A percentile compares a stretch with the other conserved stretches of the same genome.
Conservation (phyloP, 1,284 basidiomycete species). For the Microstroma glucosiphilum region DNA sequence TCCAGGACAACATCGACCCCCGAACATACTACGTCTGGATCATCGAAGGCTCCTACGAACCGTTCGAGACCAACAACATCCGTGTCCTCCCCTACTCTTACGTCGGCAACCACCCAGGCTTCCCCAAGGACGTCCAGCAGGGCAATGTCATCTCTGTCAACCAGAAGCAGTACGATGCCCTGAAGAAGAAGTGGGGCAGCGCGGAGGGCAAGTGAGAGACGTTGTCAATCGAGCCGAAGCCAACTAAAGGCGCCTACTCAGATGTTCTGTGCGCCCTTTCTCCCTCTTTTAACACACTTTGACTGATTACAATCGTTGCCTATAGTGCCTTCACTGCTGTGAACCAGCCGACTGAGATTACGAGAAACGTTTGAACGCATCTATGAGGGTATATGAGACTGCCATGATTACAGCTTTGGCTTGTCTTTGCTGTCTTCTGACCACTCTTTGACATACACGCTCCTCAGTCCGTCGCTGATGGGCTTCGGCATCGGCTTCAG, state of each 20-base stretch:
- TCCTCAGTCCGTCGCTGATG: conserved; percentile 1
- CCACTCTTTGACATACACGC: neutral
- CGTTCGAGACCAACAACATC: neutral
- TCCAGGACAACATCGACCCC: neutral
- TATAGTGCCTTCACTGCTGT: no score
- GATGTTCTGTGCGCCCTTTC: no score
- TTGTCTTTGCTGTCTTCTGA: neutral
- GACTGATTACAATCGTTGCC: no score
- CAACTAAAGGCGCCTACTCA: no score
- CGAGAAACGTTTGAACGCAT: no score
- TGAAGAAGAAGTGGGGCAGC: neutral
- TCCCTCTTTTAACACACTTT: no score
- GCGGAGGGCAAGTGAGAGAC: no score
- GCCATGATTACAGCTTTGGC: neutral
- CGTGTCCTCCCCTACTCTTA: neutral
- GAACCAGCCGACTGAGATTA: no score
- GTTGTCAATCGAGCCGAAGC: no score
- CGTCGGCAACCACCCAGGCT: neutral
- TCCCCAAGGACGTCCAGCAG: conserved; percentile 4
- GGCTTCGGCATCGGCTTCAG: neutral
- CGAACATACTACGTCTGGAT: neutral
- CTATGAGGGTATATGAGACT: no score
- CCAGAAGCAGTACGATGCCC: conserved; percentile 5
- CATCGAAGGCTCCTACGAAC: neutral
- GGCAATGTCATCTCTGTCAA: neutral